These are phyloP conservation scores for Leishmania tropica DNA, from an alignment of 208 protist genomes.

Conservation along the genomic window DNA sequence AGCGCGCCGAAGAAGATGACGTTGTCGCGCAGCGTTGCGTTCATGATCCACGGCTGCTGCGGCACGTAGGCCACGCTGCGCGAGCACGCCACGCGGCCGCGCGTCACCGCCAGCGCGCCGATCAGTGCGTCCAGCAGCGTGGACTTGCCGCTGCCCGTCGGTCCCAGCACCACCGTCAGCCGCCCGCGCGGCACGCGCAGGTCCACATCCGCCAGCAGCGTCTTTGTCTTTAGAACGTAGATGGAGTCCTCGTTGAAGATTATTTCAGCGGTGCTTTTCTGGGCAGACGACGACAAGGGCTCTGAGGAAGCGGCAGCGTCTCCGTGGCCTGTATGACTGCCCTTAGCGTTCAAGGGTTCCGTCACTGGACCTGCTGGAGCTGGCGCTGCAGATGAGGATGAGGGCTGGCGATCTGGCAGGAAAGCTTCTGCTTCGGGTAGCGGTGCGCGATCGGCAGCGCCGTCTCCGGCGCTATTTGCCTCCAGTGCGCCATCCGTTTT, in stretches of 20 bases:
- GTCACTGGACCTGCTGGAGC: not conserved
- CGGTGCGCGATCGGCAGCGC: not conserved
- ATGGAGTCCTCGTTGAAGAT: conserved; percentile 22
- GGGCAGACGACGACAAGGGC: not conserved
- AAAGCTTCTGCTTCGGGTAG: not conserved
- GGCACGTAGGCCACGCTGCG: conserved; percentile 80
- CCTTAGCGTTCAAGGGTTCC: not conserved
- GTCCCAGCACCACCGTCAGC: conserved; percentile 54
- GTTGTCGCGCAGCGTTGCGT: conserved; percentile 92
- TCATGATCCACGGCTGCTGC: conserved; percentile 93
- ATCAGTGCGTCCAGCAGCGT: conserved; percentile 55
- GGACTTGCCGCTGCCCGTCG: conserved; percentile 59
- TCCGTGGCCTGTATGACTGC: not conserved
- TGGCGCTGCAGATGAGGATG: not conserved
- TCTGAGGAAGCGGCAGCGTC: not conserved
- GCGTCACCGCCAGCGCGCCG: conserved; percentile 42
- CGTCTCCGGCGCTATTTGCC: not conserved
- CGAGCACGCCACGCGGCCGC: conserved; percentile 28
- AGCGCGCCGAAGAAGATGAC: conserved; percentile 83
- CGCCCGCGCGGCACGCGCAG: conserved; percentile 28
- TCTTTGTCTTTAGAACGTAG: conserved; percentile 1
- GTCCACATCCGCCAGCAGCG: conserved; percentile 28
- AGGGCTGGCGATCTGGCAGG: not conserved
- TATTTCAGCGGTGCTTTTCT: not conserved
- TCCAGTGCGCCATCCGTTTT: not conserved